Evolutionary conservation across 2,329 filamentous ascomycete genomes (phyloP), one percentile per base, ranked within the genome.

Genomic region (Aureobasidium sp.): DNA sequence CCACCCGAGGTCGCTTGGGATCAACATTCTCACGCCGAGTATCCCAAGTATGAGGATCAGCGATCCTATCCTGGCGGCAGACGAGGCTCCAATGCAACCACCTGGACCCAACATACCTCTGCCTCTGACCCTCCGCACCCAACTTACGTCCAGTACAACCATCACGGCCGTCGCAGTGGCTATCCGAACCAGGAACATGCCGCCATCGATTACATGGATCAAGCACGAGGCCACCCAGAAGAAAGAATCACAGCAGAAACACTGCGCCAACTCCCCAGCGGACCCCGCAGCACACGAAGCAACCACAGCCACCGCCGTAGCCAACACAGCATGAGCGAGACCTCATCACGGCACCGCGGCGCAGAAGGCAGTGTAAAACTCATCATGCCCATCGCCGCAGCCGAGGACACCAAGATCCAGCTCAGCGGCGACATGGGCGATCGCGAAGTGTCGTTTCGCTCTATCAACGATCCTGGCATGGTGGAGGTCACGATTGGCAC

Each of bases 321-420:
- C 36, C 57, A 45, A 25, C 34, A 41, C 57, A 51, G 57, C 36
- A 51, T 60, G 57, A 60, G 57, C 25, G 57, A 60, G 2, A 29
- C 57, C 1, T 60, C 57, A 7, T 58, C 55, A 14, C n/a, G 55
- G 9, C 17, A 58, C 22, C 57, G 45, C 17, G 44, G 27, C 11
- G 34, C 44, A 34, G 45, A 60, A n/a, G 57, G 57, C 11, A 49
- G 44, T 29, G 45, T 60, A 0, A 60, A 34, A 17, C 44, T 60
- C 15, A 49, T 60, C 36, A 41, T 60, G 57, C 36, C 57, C 14
- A 51, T 60, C 12, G 25, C 44, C 3, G 45, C 34, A 12, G 45
- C 45, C 14, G 57, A 60, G 12, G 34, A 20, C 12, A 34, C 57
- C 17, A 60, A 6, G 17, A 60, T 60, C 27, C 44, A 60, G 25